These are phyloP conservation scores for Colletotrichum limetticola DNA, from an alignment of 2,329 filamentous ascomycete species.

Conservation along the genomic window DNA sequence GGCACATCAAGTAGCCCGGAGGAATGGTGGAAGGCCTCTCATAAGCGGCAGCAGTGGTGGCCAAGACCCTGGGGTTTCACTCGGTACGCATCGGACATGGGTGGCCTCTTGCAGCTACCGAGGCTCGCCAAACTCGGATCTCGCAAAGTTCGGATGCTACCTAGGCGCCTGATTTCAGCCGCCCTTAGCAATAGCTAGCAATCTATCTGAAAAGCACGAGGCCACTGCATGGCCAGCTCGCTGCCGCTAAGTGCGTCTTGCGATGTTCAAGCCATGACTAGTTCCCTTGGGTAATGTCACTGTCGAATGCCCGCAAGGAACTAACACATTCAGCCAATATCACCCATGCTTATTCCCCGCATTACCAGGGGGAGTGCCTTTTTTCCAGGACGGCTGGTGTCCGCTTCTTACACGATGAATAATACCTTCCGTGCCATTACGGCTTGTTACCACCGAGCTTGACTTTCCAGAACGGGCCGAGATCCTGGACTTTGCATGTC, in stretches of 20 bases:
- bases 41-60: not conserved
- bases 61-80: not conserved
- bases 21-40: not conserved
- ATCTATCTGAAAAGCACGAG: constrained; percentile 16
- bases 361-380: not conserved
- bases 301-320: not conserved
- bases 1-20: not conserved
- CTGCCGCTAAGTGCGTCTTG: not conserved
- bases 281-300: constrained; percentile 5
- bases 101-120: not conserved
- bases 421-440: not conserved
- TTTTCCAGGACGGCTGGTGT: not conserved
- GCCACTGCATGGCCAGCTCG: not conserved
- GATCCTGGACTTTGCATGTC: too few relatives aligned
- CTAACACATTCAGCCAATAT: not conserved
- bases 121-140: constrained; percentile 17
- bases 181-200: not conserved
- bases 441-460: not conserved
- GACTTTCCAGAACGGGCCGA: not conserved
- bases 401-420: not conserved
- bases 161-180: constrained; percentile 2
- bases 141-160: constrained; percentile 11
- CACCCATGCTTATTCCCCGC: not conserved
- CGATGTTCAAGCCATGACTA: not conserved
- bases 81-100: not conserved